phyloP scores from a whole-genome alignment of 208 protist species.

The Acanthamoeba polyphaga region DNA sequence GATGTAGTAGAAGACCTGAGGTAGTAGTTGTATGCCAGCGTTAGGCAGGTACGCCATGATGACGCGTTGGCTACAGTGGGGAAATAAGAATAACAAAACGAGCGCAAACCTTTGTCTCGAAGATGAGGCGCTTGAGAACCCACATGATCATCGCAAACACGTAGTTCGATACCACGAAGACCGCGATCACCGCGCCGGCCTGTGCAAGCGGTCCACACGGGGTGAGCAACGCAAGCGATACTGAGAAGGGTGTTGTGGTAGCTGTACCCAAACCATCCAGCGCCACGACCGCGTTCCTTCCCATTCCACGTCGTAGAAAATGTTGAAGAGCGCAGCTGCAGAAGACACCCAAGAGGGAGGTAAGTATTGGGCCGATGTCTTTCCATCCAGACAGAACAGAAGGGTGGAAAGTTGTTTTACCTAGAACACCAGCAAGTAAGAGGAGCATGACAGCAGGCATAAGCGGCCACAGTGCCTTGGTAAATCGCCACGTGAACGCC shows the following conservation, averaged over 20 bases:
- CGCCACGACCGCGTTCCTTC: neutral
- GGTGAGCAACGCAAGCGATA: neutral
- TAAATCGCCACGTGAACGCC: neutral
- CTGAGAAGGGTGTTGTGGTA: too few relatives aligned
- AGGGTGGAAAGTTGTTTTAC: neutral
- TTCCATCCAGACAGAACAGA: neutral
- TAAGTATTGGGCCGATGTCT: neutral
- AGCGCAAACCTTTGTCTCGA: neutral
- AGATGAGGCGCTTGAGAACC: slow-evolving; percentile 23
- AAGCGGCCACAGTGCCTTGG: neutral
- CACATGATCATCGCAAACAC: neutral
- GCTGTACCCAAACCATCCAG: slow-evolving; percentile 27
- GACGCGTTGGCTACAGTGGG: neutral
- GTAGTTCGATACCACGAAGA: slow-evolving; percentile 5
- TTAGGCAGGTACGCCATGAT: neutral
- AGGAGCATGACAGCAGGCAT: neutral
- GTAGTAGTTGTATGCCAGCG: neutral
- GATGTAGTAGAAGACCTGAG: slow-evolving; percentile 32
- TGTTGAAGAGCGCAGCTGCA: neutral
- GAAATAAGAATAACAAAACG: neutral
- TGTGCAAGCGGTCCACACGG: neutral
- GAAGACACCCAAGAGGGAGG: neutral
- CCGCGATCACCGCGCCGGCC: neutral
- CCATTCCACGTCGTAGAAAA: slow-evolving; percentile 8
- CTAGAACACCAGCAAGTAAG: neutral